Evolutionary conservation across 2,329 filamentous ascomycete genomes (phyloP).

Genomic region (Xylariaceae sp.): DNA sequence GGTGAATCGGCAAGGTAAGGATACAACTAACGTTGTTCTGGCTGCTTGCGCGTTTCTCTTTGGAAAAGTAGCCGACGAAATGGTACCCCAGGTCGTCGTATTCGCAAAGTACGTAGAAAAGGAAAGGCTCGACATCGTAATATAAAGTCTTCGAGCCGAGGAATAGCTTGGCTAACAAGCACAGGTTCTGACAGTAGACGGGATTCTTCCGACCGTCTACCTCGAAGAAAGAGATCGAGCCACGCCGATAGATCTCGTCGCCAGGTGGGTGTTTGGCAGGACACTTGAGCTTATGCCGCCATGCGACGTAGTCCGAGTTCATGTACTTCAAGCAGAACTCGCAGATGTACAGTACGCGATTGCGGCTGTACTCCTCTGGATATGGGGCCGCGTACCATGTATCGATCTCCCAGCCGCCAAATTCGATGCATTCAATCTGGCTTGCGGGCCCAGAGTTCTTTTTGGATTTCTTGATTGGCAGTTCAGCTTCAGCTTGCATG

Average conservation of each 20-base stretch:
- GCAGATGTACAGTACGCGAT: conserved; percentile 95
- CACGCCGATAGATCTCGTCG: conserved; percentile 93
- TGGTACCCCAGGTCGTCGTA: conserved; percentile 88
- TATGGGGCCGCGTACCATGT: conserved; percentile 99
- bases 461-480: conserved; percentile 55
- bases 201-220: conserved; percentile 95
- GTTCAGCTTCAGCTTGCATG: conserved; percentile 56
- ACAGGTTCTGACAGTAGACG: conserved; percentile 97
- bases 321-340: conserved; percentile 99
- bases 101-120: conserved; percentile 96
- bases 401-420: conserved; percentile 95
- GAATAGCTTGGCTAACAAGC: conserved; percentile 90
- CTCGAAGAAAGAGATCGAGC: conserved; percentile 90
- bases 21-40: conserved; percentile 98
- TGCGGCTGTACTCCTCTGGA: conserved; percentile 95
- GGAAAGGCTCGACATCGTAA: conserved; percentile 93
- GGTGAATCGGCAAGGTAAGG: conserved; percentile 88
- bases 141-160: conserved; percentile 98
- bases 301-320: conserved; percentile 97
- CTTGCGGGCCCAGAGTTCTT: conserved; percentile 82
- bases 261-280: conserved; percentile 93
- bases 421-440: conserved; percentile 98
- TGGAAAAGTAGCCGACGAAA: conserved; percentile 98
- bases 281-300: conserved; percentile 96
- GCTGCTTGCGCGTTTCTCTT: conserved; percentile 90